Base-by-base conservation (phyloP, 768 basidiomycete genomes). In the Cytidiella melzeri region DNA sequence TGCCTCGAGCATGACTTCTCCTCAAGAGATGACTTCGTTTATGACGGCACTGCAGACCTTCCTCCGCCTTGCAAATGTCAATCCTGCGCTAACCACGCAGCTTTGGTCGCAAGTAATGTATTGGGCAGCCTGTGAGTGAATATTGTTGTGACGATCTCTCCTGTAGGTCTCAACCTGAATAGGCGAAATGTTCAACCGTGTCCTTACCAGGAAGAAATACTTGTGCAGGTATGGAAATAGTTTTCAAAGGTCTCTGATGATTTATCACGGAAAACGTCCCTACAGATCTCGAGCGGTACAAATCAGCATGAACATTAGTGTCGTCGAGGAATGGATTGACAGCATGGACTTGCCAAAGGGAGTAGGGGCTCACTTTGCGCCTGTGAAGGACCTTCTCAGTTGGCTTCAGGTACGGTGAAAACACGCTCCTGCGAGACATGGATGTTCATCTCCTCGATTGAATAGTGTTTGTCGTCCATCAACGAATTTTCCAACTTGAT, bases 41-140 rank as follows among this genome's bases (percentile, higher is more conserved):
- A 74, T 99, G 38, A 87, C 90, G 3, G 85, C 89, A 20, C 73
- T 97, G 4, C 84, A 98, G 50, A 82, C 87, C 11, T 68, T 98
- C 26, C 73, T 99, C 13, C 78, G 82, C 19, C 69, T 92, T 34
- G 91, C 94, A 41, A 88, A 93, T 50, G 80, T 97, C 56, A 97
- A 97, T 61, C 92, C 96, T 12, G 83, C 79, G 6, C 72, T 97
- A 15, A 83, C 83, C 44, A 83, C 86, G 5, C 96, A 99, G 64
- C 75, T 94, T 43, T 95, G 93, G 83, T 94, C 92, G 1, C 96
- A 99, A 67, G 82, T 96, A n/a, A 85, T 96, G 73, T 97, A 94
- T 64, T 99, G 96, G 96, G 86, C 92, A 47, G 85, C 92, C 20
- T 91, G 92, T 89, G 73, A 73, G 83, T 64, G 63, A n/a, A 57